Base-by-base conservation (phyloP, 2,329 filamentous ascomycete species). In the Claviceps humidiphila region DNA sequence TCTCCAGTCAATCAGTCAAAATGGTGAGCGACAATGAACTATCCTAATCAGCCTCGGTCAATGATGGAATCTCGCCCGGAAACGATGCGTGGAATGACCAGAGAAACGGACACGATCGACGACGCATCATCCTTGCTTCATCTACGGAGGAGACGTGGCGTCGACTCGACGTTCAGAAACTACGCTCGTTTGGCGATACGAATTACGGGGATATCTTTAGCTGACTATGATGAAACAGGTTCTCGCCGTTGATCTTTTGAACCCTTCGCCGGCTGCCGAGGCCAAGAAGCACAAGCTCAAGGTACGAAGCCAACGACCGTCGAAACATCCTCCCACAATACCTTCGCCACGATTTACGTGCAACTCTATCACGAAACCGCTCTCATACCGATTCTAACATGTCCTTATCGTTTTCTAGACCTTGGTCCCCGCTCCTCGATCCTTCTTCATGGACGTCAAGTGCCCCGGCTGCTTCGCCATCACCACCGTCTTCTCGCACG, bases 401-500 rank as follows among this genome's bases (percentile, higher is more conserved):
- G 2, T 3, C n/a, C 4, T 40, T 37, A 20, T 5, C 42, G 24
- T n/a, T 47, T n/a, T 51, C 58, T 63, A 94, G 89, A 89, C 82
- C 64, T 87, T 98, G 68, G 93, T 98, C 72, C 93, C 93, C 68
- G 85, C 82, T 63, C 93, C 93, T 68, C 89, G 93, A 74, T 97
- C 91, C 64, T 98, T 97, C 87, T 98, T 98, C 88, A 98, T 98
- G 93, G 93, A 98, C 74, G 93, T 98, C 81, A 98, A 98, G 87
- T 98, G 93, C 87, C 93, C 93, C 73, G 93, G 93, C 70, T 98
- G 93, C 88, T 98, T 97, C 86, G 96, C 90, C 75, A 98, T 98
- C 84, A 98, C 93, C 75, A 98, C 93, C 74, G 93, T 98, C 77
- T 98, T 97, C 88, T 97, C 91, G 60, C 93, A 98, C 83, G 93